A percentile compares a stretch with the other conserved stretches of the same genome.
Conservation (phyloP, 768 basidiomycete species). For the Kwoniella botswanensis region DNA sequence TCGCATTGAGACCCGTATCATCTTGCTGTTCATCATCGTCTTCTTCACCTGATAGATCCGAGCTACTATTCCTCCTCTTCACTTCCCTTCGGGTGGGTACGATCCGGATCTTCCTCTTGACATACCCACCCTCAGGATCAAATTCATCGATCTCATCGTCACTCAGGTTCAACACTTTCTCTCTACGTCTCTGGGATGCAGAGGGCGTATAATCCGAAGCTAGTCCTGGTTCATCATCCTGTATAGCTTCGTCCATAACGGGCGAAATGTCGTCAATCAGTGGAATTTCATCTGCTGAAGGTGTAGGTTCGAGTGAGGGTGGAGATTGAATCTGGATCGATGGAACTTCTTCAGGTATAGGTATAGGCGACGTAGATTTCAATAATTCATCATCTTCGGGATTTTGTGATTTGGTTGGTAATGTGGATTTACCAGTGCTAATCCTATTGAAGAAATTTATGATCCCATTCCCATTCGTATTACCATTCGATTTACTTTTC, state of each 20-base stretch:
- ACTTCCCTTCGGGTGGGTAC: conserved; percentile 32
- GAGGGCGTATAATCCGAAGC: not conserved
- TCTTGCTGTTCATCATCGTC: not conserved
- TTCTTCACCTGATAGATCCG: not conserved
- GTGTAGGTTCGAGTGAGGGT: conserved; percentile 9
- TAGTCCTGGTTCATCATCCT: not conserved
- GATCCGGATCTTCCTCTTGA: conserved; percentile 32
- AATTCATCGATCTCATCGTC: conserved; percentile 46
- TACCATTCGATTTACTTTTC: not conserved
- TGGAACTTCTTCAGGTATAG: not conserved
- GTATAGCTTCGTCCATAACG: not conserved
- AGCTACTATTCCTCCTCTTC: conserved; percentile 9
- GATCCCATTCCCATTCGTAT: conserved; percentile 13
- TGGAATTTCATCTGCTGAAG: conserved; percentile 1
- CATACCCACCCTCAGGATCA: conserved; percentile 30
- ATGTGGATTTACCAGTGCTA: not conserved
- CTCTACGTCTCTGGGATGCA: not conserved
- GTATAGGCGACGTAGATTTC: not conserved
- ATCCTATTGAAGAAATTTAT: conserved; percentile 19
- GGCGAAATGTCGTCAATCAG: not conserved
- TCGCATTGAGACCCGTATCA: not conserved
- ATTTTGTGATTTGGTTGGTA: not conserved
- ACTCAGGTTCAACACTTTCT: conserved; percentile 28
- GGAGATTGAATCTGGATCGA: conserved; percentile 8
- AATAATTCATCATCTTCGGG: not conserved